These are phyloP conservation scores for Baorangia bicolor DNA, from an alignment of 768 basidiomycete genomes.

Conservation along the genomic window DNA sequence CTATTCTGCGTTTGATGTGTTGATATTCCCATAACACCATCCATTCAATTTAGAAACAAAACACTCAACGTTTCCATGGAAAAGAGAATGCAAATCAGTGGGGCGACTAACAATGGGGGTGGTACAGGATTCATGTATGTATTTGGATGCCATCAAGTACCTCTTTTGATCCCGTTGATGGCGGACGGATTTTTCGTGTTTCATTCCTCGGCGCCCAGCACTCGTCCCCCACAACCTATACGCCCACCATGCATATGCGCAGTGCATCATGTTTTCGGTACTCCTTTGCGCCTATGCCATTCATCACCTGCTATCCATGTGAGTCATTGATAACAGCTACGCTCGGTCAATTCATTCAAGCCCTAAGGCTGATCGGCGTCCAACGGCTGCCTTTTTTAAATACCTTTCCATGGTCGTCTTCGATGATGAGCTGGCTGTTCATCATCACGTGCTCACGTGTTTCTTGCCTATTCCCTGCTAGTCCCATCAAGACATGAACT, in stretches of 20 bases:
- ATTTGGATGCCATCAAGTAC: background rate
- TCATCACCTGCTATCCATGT: background rate
- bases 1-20: constrained; percentile 4
- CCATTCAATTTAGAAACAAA: background rate
- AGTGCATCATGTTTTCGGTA: background rate
- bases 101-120: background rate
- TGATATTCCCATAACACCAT: background rate
- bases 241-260: background rate
- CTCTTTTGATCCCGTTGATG: constrained; percentile 6
- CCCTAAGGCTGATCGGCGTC: background rate
- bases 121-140: background rate
- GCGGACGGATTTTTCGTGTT: background rate
- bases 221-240: background rate
- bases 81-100: background rate
- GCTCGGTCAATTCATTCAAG: background rate
- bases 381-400: background rate
- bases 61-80: background rate
- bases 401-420: background rate
- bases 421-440: background rate
- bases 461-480: background rate
- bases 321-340: background rate
- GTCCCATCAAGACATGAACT: background rate
- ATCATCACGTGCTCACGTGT: background rate
- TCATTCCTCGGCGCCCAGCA: background rate
- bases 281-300: background rate